Percentiles rank a stretch among this genome's conserved stretches.
These are phyloP conservation scores for Geotrichum candidum DNA, from an alignment of 1,139 yeast species.

Conservation along the genomic window DNA sequence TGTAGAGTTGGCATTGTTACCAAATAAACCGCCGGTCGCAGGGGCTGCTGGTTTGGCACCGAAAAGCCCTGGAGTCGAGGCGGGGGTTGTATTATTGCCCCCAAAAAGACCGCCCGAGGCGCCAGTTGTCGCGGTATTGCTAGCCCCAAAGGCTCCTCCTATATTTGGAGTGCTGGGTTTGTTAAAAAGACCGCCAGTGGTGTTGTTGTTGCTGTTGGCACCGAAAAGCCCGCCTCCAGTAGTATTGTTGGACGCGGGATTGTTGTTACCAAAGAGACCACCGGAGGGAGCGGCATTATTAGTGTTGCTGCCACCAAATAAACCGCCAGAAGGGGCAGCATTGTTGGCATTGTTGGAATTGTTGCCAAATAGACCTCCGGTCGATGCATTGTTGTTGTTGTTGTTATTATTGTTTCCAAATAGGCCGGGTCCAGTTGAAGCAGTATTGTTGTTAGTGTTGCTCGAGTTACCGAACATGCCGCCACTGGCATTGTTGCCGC, in stretches of 20 bases:
- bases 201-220: neutral
- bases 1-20: constrained; percentile 17
- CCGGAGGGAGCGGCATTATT: neutral
- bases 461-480: neutral
- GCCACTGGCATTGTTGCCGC: neutral
- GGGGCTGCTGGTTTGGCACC: constrained; percentile 6
- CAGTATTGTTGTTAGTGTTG: neutral
- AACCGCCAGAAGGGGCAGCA: neutral
- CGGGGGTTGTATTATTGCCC: constrained; percentile 9
- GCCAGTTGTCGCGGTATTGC: constrained; percentile 16
- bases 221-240: neutral
- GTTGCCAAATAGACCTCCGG: neutral
- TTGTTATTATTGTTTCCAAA: neutral
- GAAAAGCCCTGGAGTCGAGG: constrained; percentile 14
- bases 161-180: neutral
- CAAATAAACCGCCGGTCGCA: constrained; percentile 25
- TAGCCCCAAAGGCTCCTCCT: neutral
- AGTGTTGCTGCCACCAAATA: neutral
- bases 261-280: neutral
- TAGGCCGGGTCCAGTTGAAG: neutral
- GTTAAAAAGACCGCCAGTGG: neutral
- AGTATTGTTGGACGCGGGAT: neutral
- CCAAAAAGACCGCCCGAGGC: constrained; percentile 28
- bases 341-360: neutral
- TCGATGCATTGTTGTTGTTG: neutral